phyloP scores from a whole-genome alignment of 257 asterid genomes.

The Cynanchum wilfordii region DNA sequence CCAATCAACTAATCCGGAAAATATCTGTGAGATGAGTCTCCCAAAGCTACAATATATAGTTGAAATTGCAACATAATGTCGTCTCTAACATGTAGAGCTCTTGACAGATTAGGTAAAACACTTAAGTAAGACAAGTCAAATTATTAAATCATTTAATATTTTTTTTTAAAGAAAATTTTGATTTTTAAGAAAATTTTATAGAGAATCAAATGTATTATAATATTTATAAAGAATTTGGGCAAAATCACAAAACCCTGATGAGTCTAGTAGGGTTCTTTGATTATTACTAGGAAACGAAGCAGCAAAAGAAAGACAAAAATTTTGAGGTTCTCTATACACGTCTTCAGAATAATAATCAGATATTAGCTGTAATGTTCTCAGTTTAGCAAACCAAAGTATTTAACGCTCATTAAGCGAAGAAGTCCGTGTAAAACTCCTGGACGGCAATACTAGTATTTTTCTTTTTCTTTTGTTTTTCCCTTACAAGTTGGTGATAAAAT shows the following conservation, averaged over 20 bases:
- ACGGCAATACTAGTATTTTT: neutral
- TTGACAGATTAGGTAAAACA: too few relatives aligned
- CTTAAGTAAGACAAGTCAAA: too few relatives aligned
- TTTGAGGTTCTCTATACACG: neutral
- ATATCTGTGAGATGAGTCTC: too few relatives aligned
- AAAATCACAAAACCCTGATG: neutral
- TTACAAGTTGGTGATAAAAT: neutral
- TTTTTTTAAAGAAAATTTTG: too few relatives aligned
- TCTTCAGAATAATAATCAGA: neutral
- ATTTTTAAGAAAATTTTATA: too few relatives aligned
- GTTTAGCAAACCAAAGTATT: neutral
- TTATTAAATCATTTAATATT: too few relatives aligned
- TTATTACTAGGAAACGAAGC: neutral
- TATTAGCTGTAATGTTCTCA: neutral
- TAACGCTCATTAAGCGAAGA: neutral
- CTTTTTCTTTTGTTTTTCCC: neutral
- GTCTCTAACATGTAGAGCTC: too few relatives aligned
- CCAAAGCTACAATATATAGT: too few relatives aligned
- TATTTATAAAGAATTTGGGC: neutral
- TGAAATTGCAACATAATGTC: too few relatives aligned
- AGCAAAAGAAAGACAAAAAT: neutral
- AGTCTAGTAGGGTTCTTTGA: neutral
- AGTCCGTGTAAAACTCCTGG: neutral
- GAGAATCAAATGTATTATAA: too few relatives aligned
- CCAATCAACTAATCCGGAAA: too few relatives aligned